These are phyloP conservation scores for Termitomyces sp. DNA, from an alignment of 768 basidiomycete genomes.

Conservation along the genomic window DNA sequence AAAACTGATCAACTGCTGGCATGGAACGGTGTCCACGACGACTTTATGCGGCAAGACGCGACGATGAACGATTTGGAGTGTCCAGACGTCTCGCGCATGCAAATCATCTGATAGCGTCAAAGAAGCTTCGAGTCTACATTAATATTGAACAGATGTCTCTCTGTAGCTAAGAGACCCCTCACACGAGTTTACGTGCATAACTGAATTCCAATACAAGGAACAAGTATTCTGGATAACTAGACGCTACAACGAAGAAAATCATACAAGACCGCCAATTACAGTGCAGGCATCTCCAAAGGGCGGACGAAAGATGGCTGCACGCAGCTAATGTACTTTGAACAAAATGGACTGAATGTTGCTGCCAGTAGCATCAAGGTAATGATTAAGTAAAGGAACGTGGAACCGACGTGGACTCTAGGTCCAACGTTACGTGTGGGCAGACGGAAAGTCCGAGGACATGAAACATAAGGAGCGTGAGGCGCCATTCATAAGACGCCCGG, in stretches of 20 bases:
- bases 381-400: constrained; percentile 15
- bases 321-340: constrained; percentile 6
- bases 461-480: constrained; percentile 7
- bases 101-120: background rate
- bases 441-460: constrained; percentile 12
- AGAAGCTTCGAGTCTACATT: background rate
- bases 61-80: background rate
- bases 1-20: background rate
- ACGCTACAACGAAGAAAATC: constrained; percentile 5
- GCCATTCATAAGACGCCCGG: background rate
- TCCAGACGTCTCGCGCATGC: background rate
- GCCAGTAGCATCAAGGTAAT: constrained; percentile 1
- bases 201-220: background rate
- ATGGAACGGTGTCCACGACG: background rate
- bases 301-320: constrained; percentile 2
- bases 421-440: constrained; percentile 12
- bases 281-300: background rate
- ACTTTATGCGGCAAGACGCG: background rate
- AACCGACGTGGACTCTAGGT: constrained; percentile 7
- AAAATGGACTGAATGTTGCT: background rate
- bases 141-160: background rate
- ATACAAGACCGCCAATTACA: constrained; percentile 8
- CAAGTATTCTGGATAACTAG: background rate
- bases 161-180: background rate
- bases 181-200: background rate